A percentile compares a stretch with the other conserved stretches of the same genome.
Evolutionary conservation across 352 stramenopile genomes (phyloP).

Genomic region (Phytophthora cajani): DNA sequence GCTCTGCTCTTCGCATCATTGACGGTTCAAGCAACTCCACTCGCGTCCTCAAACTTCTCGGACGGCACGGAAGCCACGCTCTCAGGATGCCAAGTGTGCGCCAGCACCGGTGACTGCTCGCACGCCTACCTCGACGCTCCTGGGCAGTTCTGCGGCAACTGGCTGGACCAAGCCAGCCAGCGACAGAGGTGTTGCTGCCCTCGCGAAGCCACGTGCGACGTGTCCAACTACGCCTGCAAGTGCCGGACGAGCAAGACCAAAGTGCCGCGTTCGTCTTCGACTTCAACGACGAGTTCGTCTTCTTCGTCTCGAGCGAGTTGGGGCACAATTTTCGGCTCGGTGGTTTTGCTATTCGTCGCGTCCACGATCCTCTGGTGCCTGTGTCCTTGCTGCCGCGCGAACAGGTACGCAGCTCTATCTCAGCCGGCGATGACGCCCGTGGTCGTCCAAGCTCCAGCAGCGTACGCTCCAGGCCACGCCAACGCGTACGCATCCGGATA

Average conservation of each 20-base stretch:
- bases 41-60: slow-evolving; percentile 18
- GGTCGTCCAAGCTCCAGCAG: slow-evolving; percentile 20
- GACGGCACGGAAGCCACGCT: slow-evolving; percentile 23
- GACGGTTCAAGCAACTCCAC: slow-evolving; percentile 3
- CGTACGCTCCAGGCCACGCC: slow-evolving; percentile 23
- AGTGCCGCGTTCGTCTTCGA: slow-evolving; percentile 1
- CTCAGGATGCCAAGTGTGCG: slow-evolving; percentile 39
- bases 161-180: slow-evolving; percentile 33
- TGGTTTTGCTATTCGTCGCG: slow-evolving; percentile 17
- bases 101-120: slow-evolving; percentile 23
- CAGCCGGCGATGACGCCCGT: slow-evolving; percentile 27
- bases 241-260: slow-evolving; percentile 32
- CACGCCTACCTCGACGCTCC: slow-evolving; percentile 35
- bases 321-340: slow-evolving; percentile 16
- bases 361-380: slow-evolving; percentile 35
- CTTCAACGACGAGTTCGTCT: neutral
- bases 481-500: slow-evolving; percentile 18
- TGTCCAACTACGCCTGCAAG: slow-evolving; percentile 41
- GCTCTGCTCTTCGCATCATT: neutral
- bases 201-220: slow-evolving; percentile 28
- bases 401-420: slow-evolving; percentile 17
- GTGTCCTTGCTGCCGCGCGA: slow-evolving; percentile 33
- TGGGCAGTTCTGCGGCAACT: slow-evolving; percentile 43
- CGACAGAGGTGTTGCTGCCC: slow-evolving; percentile 44
- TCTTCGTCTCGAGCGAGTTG: slow-evolving; percentile 19